phyloP scores from a whole-genome alignment of 129 eudicot genomes.

The Kitagawia praeruptora region DNA sequence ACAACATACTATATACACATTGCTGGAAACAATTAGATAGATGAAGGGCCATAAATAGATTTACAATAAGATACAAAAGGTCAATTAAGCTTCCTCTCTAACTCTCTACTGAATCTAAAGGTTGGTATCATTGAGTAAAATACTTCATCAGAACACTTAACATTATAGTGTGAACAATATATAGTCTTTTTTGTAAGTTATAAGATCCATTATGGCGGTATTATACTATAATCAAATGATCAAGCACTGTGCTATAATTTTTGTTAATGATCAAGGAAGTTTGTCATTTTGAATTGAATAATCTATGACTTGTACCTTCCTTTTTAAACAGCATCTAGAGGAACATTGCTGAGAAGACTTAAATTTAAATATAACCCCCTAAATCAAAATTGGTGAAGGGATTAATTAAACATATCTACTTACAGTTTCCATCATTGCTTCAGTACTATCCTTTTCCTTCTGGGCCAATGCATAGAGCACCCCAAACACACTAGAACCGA shows the following conservation, averaged over 20 bases:
- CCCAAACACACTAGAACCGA: conserved; percentile 73
- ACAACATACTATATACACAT: background rate
- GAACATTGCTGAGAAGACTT: background rate
- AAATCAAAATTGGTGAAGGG: conserved; percentile 2
- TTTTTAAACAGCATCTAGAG: background rate
- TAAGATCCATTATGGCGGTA: background rate
- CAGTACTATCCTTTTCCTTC: conserved; percentile 55
- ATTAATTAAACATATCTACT: conserved; percentile 14
- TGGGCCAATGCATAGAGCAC: conserved; percentile 66
- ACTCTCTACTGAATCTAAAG: background rate
- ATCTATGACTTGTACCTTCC: background rate
- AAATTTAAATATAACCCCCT: background rate
- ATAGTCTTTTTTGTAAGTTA: background rate
- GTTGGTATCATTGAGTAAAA: background rate
- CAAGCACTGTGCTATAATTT: background rate
- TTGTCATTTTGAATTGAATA: background rate
- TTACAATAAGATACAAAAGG: background rate
- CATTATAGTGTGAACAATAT: background rate
- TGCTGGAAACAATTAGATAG: background rate
- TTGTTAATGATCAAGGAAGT: too few relatives aligned
- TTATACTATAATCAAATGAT: background rate
- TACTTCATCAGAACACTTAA: background rate
- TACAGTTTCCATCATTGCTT: conserved; percentile 69
- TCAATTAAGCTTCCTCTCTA: background rate
- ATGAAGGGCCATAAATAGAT: background rate